Conservation (phyloP, 2,329 filamentous ascomycete species). For the Xylariaceae sp. region DNA sequence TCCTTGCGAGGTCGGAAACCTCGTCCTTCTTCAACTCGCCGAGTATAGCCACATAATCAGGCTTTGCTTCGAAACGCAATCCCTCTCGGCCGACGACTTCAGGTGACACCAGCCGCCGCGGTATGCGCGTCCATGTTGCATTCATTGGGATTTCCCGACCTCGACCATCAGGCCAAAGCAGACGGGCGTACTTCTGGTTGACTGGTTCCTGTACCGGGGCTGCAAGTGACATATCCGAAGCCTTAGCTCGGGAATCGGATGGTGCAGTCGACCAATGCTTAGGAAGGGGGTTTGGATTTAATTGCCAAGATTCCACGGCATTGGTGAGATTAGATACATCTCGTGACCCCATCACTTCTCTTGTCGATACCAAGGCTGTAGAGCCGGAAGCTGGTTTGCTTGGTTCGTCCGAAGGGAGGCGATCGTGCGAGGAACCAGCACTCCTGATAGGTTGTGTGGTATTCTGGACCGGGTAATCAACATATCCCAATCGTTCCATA, state of each 20-base stretch:
- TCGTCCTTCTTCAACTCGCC: slow-evolving; percentile 49
- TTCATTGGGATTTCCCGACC: slow-evolving; percentile 53
- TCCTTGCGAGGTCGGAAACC: slow-evolving; percentile 47
- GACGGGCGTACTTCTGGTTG: slow-evolving; percentile 31
- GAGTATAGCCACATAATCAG: slow-evolving; percentile 55
- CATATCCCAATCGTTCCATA: slow-evolving; percentile 35
- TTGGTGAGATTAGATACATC: slow-evolving; percentile 30
- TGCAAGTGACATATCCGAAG: slow-evolving; percentile 7
- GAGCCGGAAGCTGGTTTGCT: slow-evolving; percentile 30
- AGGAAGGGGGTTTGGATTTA: neutral
- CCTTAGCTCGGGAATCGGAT: slow-evolving; percentile 23
- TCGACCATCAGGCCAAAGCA: slow-evolving; percentile 50
- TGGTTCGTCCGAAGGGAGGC: slow-evolving; percentile 36
- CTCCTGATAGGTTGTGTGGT: slow-evolving; percentile 21
- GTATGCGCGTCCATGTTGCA: slow-evolving; percentile 56
- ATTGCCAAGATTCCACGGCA: slow-evolving; percentile 33
- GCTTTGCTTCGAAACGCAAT: slow-evolving; percentile 55
- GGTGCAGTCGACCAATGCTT: slow-evolving; percentile 5
- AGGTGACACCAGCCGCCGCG: slow-evolving; percentile 50
- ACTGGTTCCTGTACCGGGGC: neutral
- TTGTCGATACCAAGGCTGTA: slow-evolving; percentile 49
- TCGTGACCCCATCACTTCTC: slow-evolving; percentile 45
- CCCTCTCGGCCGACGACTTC: slow-evolving; percentile 52
- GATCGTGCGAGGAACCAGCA: slow-evolving; percentile 33
- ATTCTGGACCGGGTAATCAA: slow-evolving; percentile 24